Base-by-base conservation (phyloP, 371 early-diverging fungal genomes). In the Amoeboaphelidium protococcarum region DNA sequence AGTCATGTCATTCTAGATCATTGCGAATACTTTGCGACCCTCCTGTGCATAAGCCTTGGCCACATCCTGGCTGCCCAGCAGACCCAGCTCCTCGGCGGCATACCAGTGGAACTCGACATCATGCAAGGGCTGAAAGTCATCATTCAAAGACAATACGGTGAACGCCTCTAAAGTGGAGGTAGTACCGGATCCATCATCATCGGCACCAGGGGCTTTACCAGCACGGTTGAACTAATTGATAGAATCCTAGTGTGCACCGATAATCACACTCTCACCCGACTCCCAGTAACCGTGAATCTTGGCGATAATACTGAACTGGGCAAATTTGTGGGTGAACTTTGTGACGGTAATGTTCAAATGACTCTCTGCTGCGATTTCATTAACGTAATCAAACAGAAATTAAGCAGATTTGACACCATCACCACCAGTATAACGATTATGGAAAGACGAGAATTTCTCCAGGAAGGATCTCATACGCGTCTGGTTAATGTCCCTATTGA, bases 181-280 rank as follows among this genome's bases (percentile, higher is more conserved):
- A 31, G 37, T 31, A 31, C 37, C 49, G 25, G 61, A 60, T 23
- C 66, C 66, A 44, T 65, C 63, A 53, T 60, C 74, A 54, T 78
- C 84, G 41, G 81, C 85, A 21, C 85, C 87, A 27, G 82, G 84
- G 2, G 80, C 65, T 16, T 76, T 69, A 23, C 84, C 86, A 52
- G 63, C 68, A 2, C 89, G 89, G 27, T 80, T 57, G 80, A 79
- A 83, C 66, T 66, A 62, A 53, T 83, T 45, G 24, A 49, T 23
- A 16, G 10, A 10, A 16, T 31, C 37, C 6, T 10, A 10, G 37
- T 31, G 37, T 10, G 37, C 37, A 31, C 37, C 37, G 37, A 31
- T 31, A 31, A 31, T 31, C 37, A 31, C 37, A 1, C 57, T 50
- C 22, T 60, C 59, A 31, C 71, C 53, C 6, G 13, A 6, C 41